Evolutionary conservation across 345 rosid species (phyloP).

Genomic region (Cardamine chenopodiifolia): DNA sequence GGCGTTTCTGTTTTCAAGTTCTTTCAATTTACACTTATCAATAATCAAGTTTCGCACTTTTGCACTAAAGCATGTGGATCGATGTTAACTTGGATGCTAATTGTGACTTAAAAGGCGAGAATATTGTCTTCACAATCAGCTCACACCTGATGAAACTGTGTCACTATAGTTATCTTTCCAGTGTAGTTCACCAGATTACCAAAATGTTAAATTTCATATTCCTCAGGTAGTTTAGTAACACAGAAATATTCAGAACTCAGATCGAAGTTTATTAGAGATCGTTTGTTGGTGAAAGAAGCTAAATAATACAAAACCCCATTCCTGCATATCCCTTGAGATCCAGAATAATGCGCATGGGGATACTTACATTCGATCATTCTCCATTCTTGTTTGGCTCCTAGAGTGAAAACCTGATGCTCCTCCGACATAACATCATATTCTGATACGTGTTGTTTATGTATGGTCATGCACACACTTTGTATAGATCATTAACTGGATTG

Average conservation of each 20-base stretch:
- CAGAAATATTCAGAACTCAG: background rate
- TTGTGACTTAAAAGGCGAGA: no score
- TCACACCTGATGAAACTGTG: no score
- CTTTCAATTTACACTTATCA: no score
- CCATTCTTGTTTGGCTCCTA: background rate
- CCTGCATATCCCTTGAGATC: background rate
- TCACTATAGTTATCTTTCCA: conserved; percentile 9
- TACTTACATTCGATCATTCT: background rate
- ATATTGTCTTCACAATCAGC: no score
- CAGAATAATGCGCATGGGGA: background rate
- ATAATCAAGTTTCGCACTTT: no score
- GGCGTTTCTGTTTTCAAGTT: no score
- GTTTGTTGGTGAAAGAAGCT: background rate
- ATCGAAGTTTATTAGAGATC: background rate
- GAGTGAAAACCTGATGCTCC: background rate
- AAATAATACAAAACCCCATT: conserved; percentile 22
- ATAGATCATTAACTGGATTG: background rate
- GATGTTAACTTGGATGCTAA: no score
- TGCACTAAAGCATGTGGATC: no score
- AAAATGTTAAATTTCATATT: background rate
- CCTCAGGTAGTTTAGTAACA: background rate
- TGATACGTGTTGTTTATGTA: no score
- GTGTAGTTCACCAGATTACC: background rate
- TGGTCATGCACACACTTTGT: conserved; percentile 8
- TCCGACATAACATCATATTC: background rate